Evolutionary conservation across 495 filamentous ascomycete species (phyloP).

Genomic region (Penicillium psychrofluorescens): DNA sequence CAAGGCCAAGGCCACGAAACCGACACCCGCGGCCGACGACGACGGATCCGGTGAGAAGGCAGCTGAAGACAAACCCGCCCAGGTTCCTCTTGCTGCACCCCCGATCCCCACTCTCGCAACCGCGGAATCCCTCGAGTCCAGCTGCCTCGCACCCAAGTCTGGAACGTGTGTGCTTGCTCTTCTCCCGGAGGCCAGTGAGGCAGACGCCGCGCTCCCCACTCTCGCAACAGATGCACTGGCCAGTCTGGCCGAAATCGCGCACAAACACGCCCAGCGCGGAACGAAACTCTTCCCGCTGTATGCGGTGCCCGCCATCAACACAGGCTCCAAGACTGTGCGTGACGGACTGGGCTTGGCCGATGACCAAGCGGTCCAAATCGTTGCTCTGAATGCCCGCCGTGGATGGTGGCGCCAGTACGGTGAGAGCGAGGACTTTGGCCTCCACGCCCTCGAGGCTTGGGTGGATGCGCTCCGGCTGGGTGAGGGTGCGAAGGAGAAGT

Average conservation of each 20-base stretch:
- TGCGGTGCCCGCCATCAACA: slow-evolving; percentile 59
- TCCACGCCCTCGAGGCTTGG: slow-evolving; percentile 68
- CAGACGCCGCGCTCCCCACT: slow-evolving; percentile 38
- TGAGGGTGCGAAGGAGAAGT: slow-evolving; percentile 71
- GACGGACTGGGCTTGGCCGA: slow-evolving; percentile 53
- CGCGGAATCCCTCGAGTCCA: slow-evolving; percentile 51
- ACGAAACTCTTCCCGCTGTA: slow-evolving; percentile 77
- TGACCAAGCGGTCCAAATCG: slow-evolving; percentile 44
- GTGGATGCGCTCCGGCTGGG: slow-evolving; percentile 82
- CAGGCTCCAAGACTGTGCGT: slow-evolving; percentile 46
- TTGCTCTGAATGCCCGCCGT: slow-evolving; percentile 77
- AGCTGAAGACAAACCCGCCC: slow-evolving; percentile 35
- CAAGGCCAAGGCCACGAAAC: slow-evolving; percentile 32
- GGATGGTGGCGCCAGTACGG: slow-evolving; percentile 77
- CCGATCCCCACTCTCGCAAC: slow-evolving; percentile 46
- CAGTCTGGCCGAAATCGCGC: slow-evolving; percentile 65
- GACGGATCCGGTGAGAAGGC: slow-evolving; percentile 14
- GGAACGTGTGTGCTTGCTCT: slow-evolving; percentile 82
- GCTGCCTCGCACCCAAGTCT: slow-evolving; percentile 70
- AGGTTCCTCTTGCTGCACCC: slow-evolving; percentile 34
- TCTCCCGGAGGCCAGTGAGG: slow-evolving; percentile 46
- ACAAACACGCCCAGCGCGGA: slow-evolving; percentile 59
- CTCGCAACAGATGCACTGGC: slow-evolving; percentile 48
- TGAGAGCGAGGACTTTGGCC: slow-evolving; percentile 45
- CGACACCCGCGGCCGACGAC: slow-evolving; percentile 24